Evolutionary conservation across 805 yeast genomes (phyloP).

Genomic region (Lachancea nothofagi): DNA sequence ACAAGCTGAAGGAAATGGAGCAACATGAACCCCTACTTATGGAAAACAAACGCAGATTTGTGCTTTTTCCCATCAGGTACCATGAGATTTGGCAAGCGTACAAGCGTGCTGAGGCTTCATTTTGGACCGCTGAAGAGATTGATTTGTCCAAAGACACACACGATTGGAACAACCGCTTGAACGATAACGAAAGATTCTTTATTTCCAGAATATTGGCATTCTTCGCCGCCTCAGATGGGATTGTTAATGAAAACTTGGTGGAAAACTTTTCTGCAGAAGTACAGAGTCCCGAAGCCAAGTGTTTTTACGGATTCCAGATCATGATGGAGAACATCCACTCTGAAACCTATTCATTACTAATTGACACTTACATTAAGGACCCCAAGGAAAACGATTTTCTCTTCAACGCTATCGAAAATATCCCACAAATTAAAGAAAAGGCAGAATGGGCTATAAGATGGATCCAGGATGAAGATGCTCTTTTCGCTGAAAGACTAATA

Average conservation of each 20-base stretch:
- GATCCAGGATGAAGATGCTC: constrained; percentile 83
- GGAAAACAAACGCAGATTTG: constrained; percentile 86
- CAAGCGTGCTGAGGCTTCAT: constrained; percentile 98
- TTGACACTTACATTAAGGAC: constrained; percentile 94
- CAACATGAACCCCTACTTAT: constrained; percentile 80
- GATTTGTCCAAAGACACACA: constrained; percentile 85
- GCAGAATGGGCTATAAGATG: constrained; percentile 99
- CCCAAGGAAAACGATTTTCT: constrained; percentile 86
- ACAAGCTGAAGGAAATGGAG: constrained; percentile 65
- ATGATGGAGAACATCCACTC: constrained; percentile 99
- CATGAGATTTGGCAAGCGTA: constrained; percentile 98
- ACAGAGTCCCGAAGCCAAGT: constrained; percentile 95
- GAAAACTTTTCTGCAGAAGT: constrained; percentile 98
- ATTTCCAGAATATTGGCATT: constrained; percentile 91
- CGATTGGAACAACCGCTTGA: constrained; percentile 90
- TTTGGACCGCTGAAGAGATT: constrained; percentile 99
- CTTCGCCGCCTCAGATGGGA: constrained; percentile 98
- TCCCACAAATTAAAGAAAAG: constrained; percentile 93
- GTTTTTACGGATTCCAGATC: constrained; percentile 98
- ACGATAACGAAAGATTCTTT: constrained; percentile 87
- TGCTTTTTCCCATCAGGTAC: constrained; percentile 91
- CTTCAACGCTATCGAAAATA: constrained; percentile 93
- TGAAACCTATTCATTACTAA: constrained; percentile 91
- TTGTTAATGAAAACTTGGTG: constrained; percentile 94
- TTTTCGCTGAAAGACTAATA: constrained; percentile 91